phyloP scores from a whole-genome alignment of 78 protist genomes.

The Emiliania huxleyi region DNA sequence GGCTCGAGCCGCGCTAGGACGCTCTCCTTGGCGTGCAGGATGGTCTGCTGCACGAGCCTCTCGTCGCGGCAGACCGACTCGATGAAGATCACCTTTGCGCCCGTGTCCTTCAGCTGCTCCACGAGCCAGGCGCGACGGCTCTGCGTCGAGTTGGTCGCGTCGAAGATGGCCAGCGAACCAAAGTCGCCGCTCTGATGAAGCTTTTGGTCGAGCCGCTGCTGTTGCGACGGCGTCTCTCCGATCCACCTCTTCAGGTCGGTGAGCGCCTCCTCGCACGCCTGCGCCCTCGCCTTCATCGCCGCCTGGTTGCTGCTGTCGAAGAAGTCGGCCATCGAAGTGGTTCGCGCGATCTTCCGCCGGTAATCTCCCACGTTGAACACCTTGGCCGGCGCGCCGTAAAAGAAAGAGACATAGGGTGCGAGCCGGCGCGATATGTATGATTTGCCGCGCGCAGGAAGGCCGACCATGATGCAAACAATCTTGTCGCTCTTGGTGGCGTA shows the following conservation, averaged over 20 bases:
- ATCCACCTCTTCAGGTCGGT: neutral
- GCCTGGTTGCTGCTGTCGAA: neutral
- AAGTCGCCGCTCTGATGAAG: neutral
- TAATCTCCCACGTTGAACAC: slow-evolving; percentile 32
- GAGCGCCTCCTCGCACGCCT: neutral
- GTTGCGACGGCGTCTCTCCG: neutral
- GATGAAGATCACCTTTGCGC: slow-evolving; percentile 26
- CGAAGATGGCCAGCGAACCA: slow-evolving; percentile 30
- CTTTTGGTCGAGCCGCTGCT: no score
- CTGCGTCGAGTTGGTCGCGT: slow-evolving; percentile 46
- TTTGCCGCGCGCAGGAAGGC: slow-evolving; percentile 76
- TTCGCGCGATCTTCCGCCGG: neutral
- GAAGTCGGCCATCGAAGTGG: neutral
- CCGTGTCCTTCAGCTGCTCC: neutral
- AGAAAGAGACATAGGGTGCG: slow-evolving; percentile 22
- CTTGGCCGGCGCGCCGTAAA: slow-evolving; percentile 25
- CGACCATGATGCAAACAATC: slow-evolving; percentile 57
- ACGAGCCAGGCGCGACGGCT: neutral
- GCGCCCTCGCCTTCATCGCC: no score
- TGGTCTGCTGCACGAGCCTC: neutral
- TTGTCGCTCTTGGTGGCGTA: no score
- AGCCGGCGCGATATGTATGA: slow-evolving; percentile 42
- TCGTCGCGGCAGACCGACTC: slow-evolving; percentile 44
- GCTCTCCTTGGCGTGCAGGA: neutral
- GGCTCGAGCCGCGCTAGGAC: no score